Conservation (phyloP, 2,329 filamentous ascomycete genomes). For the Nannizzia gypsea region DNA sequence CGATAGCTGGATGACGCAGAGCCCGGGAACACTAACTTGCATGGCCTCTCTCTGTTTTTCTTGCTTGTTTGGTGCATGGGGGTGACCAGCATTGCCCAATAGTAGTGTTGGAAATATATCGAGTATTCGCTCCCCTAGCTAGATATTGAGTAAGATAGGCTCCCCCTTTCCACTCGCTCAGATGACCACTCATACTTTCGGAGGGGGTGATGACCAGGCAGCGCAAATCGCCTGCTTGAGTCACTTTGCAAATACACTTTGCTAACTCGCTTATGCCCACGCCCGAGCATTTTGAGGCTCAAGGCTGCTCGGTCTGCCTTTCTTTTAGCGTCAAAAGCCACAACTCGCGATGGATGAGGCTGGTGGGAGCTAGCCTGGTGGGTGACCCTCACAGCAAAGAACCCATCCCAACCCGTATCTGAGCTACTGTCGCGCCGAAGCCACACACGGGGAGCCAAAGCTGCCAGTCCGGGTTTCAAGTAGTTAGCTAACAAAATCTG, state of each 20-base stretch:
- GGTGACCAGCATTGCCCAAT: slow-evolving; percentile 7
- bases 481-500: background rate
- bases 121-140: background rate
- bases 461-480: background rate
- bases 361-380: background rate
- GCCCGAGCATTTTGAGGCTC: background rate
- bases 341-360: slow-evolving; percentile 2
- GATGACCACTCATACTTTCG: background rate
- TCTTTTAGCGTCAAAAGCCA: background rate
- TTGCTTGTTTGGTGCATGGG: background rate
- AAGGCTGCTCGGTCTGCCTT: background rate
- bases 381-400: background rate
- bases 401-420: background rate
- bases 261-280: background rate
- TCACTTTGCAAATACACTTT: background rate
- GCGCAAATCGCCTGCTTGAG: background rate
- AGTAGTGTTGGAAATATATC: background rate
- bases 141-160: background rate
- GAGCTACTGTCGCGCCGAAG: background rate
- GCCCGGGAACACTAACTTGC: background rate
- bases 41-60: background rate
- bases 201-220: background rate
- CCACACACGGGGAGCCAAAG: background rate
- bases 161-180: background rate
- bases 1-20: background rate